Percentiles rank a stretch among this genome's conserved stretches.
Conservation (phyloP, 1,284 basidiomycete species). For the Rhodotorula sp. region DNA sequence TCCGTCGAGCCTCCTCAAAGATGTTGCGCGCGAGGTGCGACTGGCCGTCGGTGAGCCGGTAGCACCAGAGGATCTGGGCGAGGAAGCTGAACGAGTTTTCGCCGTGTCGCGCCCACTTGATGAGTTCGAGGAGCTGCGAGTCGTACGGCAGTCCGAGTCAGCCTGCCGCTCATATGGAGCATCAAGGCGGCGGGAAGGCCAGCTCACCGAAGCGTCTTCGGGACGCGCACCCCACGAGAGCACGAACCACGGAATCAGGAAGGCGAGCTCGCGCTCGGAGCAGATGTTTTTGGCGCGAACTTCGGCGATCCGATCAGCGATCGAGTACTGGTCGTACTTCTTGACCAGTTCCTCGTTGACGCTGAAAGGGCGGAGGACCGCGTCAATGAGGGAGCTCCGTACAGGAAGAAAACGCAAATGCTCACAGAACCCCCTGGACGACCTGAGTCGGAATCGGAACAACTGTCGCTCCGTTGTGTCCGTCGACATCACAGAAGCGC, state of each 20-base stretch:
- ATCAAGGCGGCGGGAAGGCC: no score
- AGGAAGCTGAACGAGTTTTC: conserved; percentile 5
- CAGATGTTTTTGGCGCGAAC: conserved; percentile 10
- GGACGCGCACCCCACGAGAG: conserved; percentile 9
- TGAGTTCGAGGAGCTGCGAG: conserved; percentile 6
- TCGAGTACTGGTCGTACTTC: conserved; percentile 11
- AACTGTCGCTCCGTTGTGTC: neutral
- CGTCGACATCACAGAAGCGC: conserved; percentile 12
- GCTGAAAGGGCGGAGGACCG: neutral
- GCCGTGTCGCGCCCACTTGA: conserved; percentile 12
- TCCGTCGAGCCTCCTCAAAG: conserved; percentile 4
- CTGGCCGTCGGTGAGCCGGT: conserved; percentile 14
- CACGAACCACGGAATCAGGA: conserved; percentile 8
- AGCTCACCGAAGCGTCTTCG: neutral
- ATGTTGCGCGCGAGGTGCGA: conserved; percentile 16
- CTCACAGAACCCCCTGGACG: conserved; percentile 3
- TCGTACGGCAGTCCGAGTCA: neutral
- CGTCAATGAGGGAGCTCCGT: neutral
- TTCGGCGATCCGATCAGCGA: conserved; percentile 19
- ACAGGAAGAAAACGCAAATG: neutral
- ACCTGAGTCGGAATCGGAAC: conserved; percentile 7
- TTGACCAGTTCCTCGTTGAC: conserved; percentile 9
- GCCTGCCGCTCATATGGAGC: no score
- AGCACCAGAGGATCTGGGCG: conserved; percentile 5
- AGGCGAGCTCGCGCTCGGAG: conserved; percentile 8